These are phyloP conservation scores for Monosporascus sp. DNA, from an alignment of 2,329 filamentous ascomycete genomes.

Conservation along the genomic window DNA sequence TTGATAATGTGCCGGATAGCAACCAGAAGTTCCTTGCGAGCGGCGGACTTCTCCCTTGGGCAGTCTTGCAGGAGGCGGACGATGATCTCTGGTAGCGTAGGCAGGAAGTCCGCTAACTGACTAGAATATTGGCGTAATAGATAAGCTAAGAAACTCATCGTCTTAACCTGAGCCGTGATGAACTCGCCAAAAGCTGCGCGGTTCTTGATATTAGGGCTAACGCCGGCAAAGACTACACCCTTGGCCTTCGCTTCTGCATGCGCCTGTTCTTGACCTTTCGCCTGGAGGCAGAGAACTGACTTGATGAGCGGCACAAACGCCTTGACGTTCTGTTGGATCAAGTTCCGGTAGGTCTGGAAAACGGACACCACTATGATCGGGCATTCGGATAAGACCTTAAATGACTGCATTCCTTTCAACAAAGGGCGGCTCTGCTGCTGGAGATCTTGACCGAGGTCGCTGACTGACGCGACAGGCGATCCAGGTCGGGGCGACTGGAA, in stretches of 20 bases:
- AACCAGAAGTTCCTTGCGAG: slow-evolving; percentile 90
- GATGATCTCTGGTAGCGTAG: slow-evolving; percentile 79
- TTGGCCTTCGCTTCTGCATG: slow-evolving; percentile 77
- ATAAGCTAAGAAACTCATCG: slow-evolving; percentile 97
- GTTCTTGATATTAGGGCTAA: slow-evolving; percentile 91
- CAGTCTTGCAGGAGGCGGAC: slow-evolving; percentile 90
- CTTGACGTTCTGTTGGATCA: slow-evolving; percentile 79
- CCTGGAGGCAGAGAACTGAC: slow-evolving; percentile 79
- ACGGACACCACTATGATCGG: slow-evolving; percentile 98
- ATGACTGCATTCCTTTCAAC: slow-evolving; percentile 93
- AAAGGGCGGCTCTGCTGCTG: slow-evolving; percentile 77
- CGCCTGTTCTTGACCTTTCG: slow-evolving; percentile 86
- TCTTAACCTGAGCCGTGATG: slow-evolving; percentile 97
- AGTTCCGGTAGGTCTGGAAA: slow-evolving; percentile 83
- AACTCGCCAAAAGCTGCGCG: slow-evolving; percentile 93
- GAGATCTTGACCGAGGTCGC: slow-evolving; percentile 75
- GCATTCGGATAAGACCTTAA: slow-evolving; percentile 96
- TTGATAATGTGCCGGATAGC: slow-evolving; percentile 98
- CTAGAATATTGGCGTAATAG: slow-evolving; percentile 81
- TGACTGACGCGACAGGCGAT: slow-evolving; percentile 77
- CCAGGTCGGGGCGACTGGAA: slow-evolving; percentile 86
- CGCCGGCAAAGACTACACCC: slow-evolving; percentile 81
- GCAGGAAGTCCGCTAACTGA: slow-evolving; percentile 82
- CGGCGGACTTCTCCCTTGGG: slow-evolving; percentile 86
- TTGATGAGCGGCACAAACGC: slow-evolving; percentile 93